These are phyloP conservation scores for Eutrema heterophyllum DNA, from an alignment of 345 rosid species.

Conservation along the genomic window DNA sequence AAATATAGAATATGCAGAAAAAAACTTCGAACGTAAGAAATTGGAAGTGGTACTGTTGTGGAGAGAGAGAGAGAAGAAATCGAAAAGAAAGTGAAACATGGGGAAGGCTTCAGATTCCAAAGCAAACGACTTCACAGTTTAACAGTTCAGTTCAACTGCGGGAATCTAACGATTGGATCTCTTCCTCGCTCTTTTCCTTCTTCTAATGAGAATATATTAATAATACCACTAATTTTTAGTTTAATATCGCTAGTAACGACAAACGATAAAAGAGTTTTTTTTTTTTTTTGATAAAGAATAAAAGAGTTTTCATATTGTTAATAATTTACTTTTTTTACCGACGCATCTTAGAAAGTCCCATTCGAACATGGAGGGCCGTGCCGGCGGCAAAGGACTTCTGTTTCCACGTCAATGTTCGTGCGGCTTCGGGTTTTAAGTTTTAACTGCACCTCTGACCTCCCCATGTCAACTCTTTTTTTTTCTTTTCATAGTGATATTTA, in stretches of 20 bases:
- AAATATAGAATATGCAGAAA: not conserved
- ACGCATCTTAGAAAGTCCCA: slow-evolving; percentile 5
- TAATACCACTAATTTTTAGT: not conserved
- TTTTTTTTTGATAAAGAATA: no score
- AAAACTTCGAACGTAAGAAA: slow-evolving; percentile 9
- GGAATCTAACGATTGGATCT: slow-evolving; percentile 24
- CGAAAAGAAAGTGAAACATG: no score
- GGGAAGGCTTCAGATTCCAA: slow-evolving; percentile 32
- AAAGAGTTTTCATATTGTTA: no score
- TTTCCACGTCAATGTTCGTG: slow-evolving; percentile 18
- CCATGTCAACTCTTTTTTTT: slow-evolving; percentile 6
- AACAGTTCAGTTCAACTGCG: not conserved
- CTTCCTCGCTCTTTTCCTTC: not conserved
- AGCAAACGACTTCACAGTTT: slow-evolving; percentile 18
- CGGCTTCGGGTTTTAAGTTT: slow-evolving; percentile 15
- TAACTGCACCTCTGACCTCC: no score
- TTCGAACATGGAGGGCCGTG: slow-evolving; percentile 24
- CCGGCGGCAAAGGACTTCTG: not conserved
- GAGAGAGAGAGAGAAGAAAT: not conserved
- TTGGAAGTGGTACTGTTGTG: not conserved
- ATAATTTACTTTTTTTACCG: no score
- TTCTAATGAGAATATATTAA: no score
- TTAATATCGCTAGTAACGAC: not conserved
- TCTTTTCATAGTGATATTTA: not conserved
- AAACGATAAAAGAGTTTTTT: no score